These are phyloP conservation scores for Pelargonium cotyledonis DNA, from an alignment of 441 rosid species.

Conservation along the genomic window DNA sequence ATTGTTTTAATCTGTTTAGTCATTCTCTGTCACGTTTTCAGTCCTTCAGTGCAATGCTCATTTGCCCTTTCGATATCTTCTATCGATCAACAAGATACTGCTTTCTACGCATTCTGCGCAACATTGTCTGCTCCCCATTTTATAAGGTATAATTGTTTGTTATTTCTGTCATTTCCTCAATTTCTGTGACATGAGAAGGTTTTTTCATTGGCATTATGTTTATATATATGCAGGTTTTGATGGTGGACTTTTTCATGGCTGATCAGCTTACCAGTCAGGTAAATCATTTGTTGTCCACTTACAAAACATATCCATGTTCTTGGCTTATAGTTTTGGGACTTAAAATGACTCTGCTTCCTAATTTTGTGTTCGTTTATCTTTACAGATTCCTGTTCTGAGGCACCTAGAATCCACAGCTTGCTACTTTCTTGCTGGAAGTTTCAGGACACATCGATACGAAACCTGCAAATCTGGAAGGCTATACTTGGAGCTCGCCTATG, in stretches of 20 bases:
- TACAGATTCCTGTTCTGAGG: constrained; percentile 82
- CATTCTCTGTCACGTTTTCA: constrained; percentile 24
- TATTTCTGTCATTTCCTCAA: background rate
- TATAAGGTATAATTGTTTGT: constrained; percentile 43
- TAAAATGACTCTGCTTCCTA: no score
- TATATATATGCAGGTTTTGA: constrained; percentile 48
- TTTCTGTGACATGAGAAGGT: no score
- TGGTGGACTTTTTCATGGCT: constrained; percentile 98
- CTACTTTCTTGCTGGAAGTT: constrained; percentile 73
- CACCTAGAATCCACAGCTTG: constrained; percentile 82
- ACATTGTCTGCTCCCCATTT: constrained; percentile 84
- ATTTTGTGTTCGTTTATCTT: background rate
- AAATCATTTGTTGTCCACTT: constrained; percentile 1
- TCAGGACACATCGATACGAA: constrained; percentile 57
- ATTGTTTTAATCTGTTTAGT: background rate
- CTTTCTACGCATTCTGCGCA: constrained; percentile 65
- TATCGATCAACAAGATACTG: constrained; percentile 82
- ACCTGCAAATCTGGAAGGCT: constrained; percentile 67
- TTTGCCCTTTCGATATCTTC: constrained; percentile 74
- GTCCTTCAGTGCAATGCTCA: constrained; percentile 58
- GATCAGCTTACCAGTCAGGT: constrained; percentile 99
- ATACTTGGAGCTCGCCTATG: constrained; percentile 66
- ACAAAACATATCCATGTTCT: no score
- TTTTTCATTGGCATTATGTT: background rate
- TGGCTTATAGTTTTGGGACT: no score